These are phyloP conservation scores for Bremia lactucae DNA, from an alignment of 352 stramenopile genomes.

Conservation along the genomic window DNA sequence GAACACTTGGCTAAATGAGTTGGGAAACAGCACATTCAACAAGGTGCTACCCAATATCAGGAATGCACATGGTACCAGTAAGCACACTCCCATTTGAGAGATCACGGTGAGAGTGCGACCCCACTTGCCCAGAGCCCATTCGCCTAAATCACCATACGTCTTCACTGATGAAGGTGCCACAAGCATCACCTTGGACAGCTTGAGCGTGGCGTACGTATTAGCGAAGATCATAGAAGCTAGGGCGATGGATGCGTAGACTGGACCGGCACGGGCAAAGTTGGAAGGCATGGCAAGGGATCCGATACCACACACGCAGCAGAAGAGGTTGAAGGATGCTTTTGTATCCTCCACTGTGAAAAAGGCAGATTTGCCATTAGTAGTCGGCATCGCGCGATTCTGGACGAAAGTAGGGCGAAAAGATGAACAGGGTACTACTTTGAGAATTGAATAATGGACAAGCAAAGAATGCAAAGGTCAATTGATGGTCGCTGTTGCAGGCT, in stretches of 20 bases:
- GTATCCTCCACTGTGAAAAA: constrained; percentile 36
- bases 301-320: constrained; percentile 35
- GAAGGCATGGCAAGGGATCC: constrained; percentile 42
- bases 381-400: constrained; percentile 17
- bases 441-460: too few species aligned
- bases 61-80: constrained; percentile 25
- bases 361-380: constrained; percentile 20
- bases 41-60: constrained; percentile 36
- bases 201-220: constrained; percentile 46
- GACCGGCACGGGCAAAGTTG: constrained; percentile 42
- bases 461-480: too few species aligned
- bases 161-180: constrained; percentile 33
- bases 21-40: constrained; percentile 35
- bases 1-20: constrained; percentile 17
- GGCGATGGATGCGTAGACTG: constrained; percentile 26
- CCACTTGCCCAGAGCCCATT: constrained; percentile 21
- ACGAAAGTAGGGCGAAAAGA: background rate
- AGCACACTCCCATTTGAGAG: constrained; percentile 7
- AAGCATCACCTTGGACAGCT: constrained; percentile 35
- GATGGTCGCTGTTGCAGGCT: too few species aligned
- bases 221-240: constrained; percentile 44
- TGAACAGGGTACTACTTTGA: too few species aligned
- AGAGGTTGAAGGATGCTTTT: constrained; percentile 37
- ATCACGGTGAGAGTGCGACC: constrained; percentile 6
- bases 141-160: constrained; percentile 35